These are phyloP conservation scores for Aspergillus hiratsukae DNA, from an alignment of 2,329 filamentous ascomycete genomes.

Conservation along the genomic window DNA sequence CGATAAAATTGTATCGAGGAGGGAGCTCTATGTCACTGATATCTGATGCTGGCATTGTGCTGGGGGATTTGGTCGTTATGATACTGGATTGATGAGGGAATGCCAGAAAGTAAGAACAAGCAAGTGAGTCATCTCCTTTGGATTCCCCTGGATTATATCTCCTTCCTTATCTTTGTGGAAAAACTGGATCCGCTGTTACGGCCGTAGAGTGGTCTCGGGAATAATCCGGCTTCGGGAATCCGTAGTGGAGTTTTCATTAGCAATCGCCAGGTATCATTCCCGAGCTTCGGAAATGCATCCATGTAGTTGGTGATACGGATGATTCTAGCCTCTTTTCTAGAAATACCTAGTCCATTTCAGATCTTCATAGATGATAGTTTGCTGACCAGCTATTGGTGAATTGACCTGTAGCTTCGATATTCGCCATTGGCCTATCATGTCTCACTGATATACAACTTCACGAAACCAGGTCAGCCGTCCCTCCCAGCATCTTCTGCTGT, in stretches of 20 bases:
- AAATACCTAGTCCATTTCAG: background rate
- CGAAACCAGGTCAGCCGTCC: too few species aligned
- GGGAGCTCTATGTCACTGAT: constrained; percentile 11
- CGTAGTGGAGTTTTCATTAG: background rate
- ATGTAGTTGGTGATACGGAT: too few species aligned
- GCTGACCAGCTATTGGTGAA: too few species aligned
- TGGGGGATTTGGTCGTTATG: background rate
- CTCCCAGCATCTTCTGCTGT: too few species aligned
- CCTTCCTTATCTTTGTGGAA: background rate
- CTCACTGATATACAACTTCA: too few species aligned
- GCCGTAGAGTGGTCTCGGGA: background rate
- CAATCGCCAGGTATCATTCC: background rate
- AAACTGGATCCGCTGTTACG: too few species aligned
- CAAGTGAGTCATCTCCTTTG: background rate
- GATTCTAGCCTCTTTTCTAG: background rate
- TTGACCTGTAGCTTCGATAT: too few species aligned
- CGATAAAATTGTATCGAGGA: constrained; percentile 44
- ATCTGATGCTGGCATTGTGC: constrained; percentile 2
- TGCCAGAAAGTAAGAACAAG: too few species aligned
- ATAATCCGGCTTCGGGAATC: background rate
- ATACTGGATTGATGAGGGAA: too few species aligned
- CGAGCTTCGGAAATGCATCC: background rate
- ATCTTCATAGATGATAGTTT: too few species aligned
- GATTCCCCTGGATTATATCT: background rate
- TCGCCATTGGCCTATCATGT: too few species aligned